A percentile compares a stretch with the other conserved stretches of the same genome.
These are phyloP conservation scores for Amylocarpus encephaloides DNA, from an alignment of 2,329 filamentous ascomycete species.

Conservation along the genomic window DNA sequence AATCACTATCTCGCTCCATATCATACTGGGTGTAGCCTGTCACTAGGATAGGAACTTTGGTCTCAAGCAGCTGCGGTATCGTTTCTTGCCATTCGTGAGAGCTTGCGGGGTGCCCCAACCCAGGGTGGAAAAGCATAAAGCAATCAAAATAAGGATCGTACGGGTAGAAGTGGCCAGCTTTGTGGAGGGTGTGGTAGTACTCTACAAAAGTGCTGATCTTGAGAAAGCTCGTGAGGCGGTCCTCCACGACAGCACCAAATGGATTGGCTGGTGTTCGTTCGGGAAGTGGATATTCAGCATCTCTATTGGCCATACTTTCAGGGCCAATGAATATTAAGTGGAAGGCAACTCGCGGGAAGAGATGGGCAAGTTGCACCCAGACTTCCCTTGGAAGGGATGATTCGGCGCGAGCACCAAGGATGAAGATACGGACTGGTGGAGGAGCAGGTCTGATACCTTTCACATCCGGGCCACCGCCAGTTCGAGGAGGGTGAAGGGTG, in stretches of 20 bases:
- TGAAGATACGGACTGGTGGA: slow-evolving; percentile 84
- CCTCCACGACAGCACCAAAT: slow-evolving; percentile 90
- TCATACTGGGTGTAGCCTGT: slow-evolving; percentile 96
- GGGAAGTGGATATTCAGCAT: slow-evolving; percentile 86
- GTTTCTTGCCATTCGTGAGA: slow-evolving; percentile 93
- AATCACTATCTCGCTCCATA: slow-evolving; percentile 86
- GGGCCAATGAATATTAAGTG: slow-evolving; percentile 94
- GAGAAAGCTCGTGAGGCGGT: slow-evolving; percentile 78
- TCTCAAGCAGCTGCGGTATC: slow-evolving; percentile 82
- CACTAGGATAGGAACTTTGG: slow-evolving; percentile 88
- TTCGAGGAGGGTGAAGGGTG: slow-evolving; percentile 79
- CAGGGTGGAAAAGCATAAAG: slow-evolving; percentile 95
- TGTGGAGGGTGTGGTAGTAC: slow-evolving; percentile 95
- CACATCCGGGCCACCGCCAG: slow-evolving; percentile 66
- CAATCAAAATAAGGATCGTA: slow-evolving; percentile 99
- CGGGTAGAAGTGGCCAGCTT: slow-evolving; percentile 82
- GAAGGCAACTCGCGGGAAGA: slow-evolving; percentile 88
- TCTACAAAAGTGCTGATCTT: slow-evolving; percentile 98
- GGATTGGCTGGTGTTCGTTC: slow-evolving; percentile 79
- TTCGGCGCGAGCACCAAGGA: slow-evolving; percentile 92
- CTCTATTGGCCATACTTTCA: slow-evolving; percentile 90
- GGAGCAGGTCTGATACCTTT: slow-evolving; percentile 77
- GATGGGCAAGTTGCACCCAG: slow-evolving; percentile 88
- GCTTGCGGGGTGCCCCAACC: slow-evolving; percentile 86
- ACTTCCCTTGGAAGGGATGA: slow-evolving; percentile 90